Evolutionary conservation across 164 flowering plant genomes (phyloP), one percentile per base, ranked within the genome.

Genomic region (Berberis vulgaris): DNA sequence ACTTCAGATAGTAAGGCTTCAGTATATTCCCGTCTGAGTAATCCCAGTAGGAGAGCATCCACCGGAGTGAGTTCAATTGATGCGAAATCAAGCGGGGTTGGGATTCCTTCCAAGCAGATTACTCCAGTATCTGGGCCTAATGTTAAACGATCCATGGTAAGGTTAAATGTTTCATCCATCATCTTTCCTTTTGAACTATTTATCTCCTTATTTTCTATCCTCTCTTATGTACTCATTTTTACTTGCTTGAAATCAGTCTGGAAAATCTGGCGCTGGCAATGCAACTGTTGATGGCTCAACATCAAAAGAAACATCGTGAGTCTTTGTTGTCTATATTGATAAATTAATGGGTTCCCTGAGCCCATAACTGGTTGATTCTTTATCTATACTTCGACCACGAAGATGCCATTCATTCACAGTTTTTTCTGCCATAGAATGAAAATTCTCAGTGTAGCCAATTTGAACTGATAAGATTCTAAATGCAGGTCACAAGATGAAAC

Each of bases 251-350:
- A 60, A 12, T 6, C 78, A 85, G 86, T 63, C 80, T 62, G 69
- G 49, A 45, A 84, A 84, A 72, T 54, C 76, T 54, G 63, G 65
- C 61, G 63, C 80, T 46, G 58, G 47, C 56, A 73, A 55, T 60
- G 77, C 66, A 62, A 65, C 69, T 56, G 65, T 60, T 45, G 63
- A 72, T 26, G 41, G 50, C 50, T 63, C 63, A 67, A 54, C 74
- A 7, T 63, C 82, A 10, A 73, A 77, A 42, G 73, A 61, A 49
- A 55, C 73, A 41, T 59, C 49, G 91, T 84, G 74, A 82, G 88
- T 68, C 45, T 9, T 68, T 47, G 3, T 13, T 26, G 40, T 41
- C 12, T n/a, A 47, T 4, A 40, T 40, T 61, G 2, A 52, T 6
- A 52, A 3, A 52, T 52, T 52, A 26, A 26, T 26, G 26, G 26